phyloP scores from a whole-genome alignment of 495 filamentous ascomycete genomes.

The Niebla homalea region DNA sequence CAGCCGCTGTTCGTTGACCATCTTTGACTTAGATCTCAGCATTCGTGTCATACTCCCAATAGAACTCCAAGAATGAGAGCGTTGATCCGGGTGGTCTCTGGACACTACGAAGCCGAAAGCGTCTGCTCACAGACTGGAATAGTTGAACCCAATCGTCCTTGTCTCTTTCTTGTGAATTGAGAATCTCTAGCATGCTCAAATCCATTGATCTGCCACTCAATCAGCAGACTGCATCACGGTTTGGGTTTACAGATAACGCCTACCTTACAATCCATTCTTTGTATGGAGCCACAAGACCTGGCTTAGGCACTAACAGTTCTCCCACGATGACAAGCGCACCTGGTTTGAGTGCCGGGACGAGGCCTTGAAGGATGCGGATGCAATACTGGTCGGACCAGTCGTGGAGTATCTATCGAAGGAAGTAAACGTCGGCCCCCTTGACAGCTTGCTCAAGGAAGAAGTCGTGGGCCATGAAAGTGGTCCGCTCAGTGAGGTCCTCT shows the following conservation, averaged over 20 bases:
- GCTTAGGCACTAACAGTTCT: conserved; percentile 28
- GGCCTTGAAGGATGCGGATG: conserved; percentile 34
- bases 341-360: conserved; percentile 44
- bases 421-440: conserved; percentile 11
- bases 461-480: background rate
- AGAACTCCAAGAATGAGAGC: background rate
- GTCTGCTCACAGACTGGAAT: conserved; percentile 18
- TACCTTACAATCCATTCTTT: conserved; percentile 10
- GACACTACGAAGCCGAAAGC: conserved; percentile 14
- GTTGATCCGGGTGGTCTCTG: conserved; percentile 8
- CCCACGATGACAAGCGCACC: conserved; percentile 35
- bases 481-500: background rate
- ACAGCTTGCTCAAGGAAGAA: conserved; percentile 14
- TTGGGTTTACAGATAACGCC: background rate
- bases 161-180: conserved; percentile 24
- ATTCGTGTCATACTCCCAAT: no score
- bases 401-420: conserved; percentile 14
- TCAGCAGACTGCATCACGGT: background rate
- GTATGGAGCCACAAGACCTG: conserved; percentile 7
- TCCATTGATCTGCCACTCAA: conserved; percentile 18
- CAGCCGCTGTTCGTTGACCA: no score
- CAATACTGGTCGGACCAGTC: conserved; percentile 6
- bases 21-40: no score
- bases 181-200: conserved; percentile 25
- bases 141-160: conserved; percentile 21